Evolutionary conservation across 805 yeast species (phyloP).

Genomic region (Kurtzmaniella fragi): DNA sequence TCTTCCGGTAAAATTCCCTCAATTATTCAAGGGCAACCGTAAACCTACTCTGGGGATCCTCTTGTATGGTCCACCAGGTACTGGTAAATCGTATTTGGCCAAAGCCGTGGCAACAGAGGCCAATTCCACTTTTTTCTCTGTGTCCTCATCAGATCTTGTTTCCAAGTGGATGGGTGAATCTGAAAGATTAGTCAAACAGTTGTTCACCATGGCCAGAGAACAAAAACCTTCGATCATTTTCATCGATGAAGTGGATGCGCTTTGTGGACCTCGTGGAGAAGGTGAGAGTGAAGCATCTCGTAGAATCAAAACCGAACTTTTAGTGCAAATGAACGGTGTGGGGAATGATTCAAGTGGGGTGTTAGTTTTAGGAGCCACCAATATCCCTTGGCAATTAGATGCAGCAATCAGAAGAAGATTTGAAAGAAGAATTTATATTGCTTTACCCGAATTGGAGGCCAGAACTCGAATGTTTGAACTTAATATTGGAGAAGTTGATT

Average conservation of each 20-base stretch:
- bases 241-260: slow-evolving; percentile 96
- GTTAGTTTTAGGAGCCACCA: slow-evolving; percentile 92
- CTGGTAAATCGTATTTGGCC: slow-evolving; percentile 95
- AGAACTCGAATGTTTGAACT: slow-evolving; percentile 91
- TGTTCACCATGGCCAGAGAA: slow-evolving; percentile 94
- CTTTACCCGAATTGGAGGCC: slow-evolving; percentile 92
- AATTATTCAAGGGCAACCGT: slow-evolving; percentile 84
- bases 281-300: slow-evolving; percentile 96
- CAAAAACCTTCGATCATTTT: slow-evolving; percentile 93
- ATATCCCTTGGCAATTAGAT: slow-evolving; percentile 98
- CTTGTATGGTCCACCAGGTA: slow-evolving; percentile 96
- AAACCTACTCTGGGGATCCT: slow-evolving; percentile 96
- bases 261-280: slow-evolving; percentile 97
- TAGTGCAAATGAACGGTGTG: slow-evolving; percentile 98
- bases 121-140: slow-evolving; percentile 92
- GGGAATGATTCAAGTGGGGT: slow-evolving; percentile 94
- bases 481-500: slow-evolving; percentile 87
- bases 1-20: slow-evolving; percentile 92
- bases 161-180: slow-evolving; percentile 99
- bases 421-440: slow-evolving; percentile 90
- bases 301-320: slow-evolving; percentile 90
- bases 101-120: slow-evolving; percentile 99
- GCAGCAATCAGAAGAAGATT: slow-evolving; percentile 96
- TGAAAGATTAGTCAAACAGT: slow-evolving; percentile 90
- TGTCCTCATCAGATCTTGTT: slow-evolving; percentile 92